Evolutionary conservation across 116 monocot species (phyloP), one percentile per base, ranked within the genome.

Genomic region (Iris pallida): DNA sequence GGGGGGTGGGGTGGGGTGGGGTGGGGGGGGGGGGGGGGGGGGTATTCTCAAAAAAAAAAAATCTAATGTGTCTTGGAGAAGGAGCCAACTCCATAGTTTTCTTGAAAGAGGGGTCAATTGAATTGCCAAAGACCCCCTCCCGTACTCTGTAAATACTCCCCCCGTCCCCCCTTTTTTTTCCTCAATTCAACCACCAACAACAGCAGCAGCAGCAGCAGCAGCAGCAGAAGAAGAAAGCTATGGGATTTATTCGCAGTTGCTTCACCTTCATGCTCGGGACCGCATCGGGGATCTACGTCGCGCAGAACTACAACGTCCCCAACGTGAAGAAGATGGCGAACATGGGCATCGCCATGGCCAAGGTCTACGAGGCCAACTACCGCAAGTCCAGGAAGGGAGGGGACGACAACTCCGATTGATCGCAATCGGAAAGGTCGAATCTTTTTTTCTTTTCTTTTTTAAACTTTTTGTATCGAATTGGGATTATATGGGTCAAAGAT

Each of bases 231-330:
- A 20, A 40, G 6, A 10, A 10, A 41, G 59, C 10, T 43, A 80
- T 80, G 80, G 70, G 75, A 12, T 64, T 76, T 15, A 15, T 76
- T 13, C 59, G 66, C 53, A 72, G 67, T 40, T 8, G 46, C 67
- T 81, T 81, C 66, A 47, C 71, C 18, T 76, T 81, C 6, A 45
- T 70, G 5, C 2, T 67, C 17, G 81, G 81, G 12, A 68, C 71
- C 8, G 9, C 47, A 2, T 71, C 16, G 2, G 81, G 81, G 40
- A 48, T 80, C 55, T 80, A 76, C 66, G 48, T 76, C 19, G 76
- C 81, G 6, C 81, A 81, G 55, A 81, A 81, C 71, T 81, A 81
- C 76, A 61, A 76, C 53, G 76, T 81, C 12, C 81, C 81, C 59
- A 76, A 81, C 67, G 17, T 76, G 12, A 71, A 72, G 58, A 76